Conservation (phyloP, 345 rosid genomes). For the Populus tremula region DNA sequence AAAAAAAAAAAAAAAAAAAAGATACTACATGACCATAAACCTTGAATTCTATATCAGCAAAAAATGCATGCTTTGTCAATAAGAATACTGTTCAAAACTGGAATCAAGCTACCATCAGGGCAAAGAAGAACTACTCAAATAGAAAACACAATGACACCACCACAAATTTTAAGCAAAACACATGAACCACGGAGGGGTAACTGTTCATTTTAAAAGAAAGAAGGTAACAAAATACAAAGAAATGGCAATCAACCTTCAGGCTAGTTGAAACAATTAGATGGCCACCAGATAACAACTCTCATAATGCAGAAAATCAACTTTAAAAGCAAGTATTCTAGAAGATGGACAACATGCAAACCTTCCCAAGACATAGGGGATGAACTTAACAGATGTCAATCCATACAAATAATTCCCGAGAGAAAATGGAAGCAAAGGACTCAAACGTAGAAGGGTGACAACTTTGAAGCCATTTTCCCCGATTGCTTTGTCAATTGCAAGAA, state of each 20-base stretch:
- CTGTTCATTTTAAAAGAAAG: neutral
- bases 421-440: slow-evolving; percentile 97
- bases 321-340: neutral
- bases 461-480: slow-evolving; percentile 92
- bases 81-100: neutral
- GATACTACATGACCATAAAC: neutral
- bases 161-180: neutral
- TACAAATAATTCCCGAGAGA: slow-evolving; percentile 92
- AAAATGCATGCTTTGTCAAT: neutral
- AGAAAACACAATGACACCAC: neutral
- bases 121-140: neutral
- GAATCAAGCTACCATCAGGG: neutral
- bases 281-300: neutral
- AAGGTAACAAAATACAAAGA: neutral
- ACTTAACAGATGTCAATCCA: slow-evolving; percentile 92
- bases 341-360: slow-evolving; percentile 48
- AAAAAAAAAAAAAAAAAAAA: neutral
- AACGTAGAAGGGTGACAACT: slow-evolving; percentile 86
- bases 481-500: slow-evolving; percentile 95
- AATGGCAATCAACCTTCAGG: neutral
- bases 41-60: neutral
- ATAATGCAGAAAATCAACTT: neutral
- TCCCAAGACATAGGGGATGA: slow-evolving; percentile 82
- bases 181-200: neutral
- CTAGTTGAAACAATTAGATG: neutral